Evolutionary conservation across 2,329 filamentous ascomycete species (phyloP), one percentile per base, ranked within the genome.

Genomic region (Lizonia empirigonia): DNA sequence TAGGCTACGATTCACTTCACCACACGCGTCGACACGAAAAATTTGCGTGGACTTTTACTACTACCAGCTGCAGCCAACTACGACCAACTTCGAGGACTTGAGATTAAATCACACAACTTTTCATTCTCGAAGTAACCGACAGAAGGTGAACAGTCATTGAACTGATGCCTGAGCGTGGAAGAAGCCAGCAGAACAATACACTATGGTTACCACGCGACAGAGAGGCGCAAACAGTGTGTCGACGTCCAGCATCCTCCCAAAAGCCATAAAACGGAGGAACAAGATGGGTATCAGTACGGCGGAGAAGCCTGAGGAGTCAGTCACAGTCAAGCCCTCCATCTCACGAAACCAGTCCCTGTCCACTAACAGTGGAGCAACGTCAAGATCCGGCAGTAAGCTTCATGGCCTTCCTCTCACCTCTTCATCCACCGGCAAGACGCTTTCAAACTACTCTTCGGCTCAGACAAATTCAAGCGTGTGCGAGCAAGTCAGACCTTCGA

Each of bases 401-500:
- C 7, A 38, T 29, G 53, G 55, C 32, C 44, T 56, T 33, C 56
- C 46, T 39, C 35, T 53, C 18, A 58, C 52, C 35, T 62, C 55
- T n/a, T 42, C 62, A 4, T 29, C 46, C 13, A 26, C 40, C 15
- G 29, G 23, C 7, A 38, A 33, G 4, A 29, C 23, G 32, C 20
- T 33, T 36, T n/a, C 16, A 29, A 23, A 18, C 10, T 9, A 5
- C 19, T 16, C 24, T 2, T 0, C 12, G 1, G 15, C 6, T 12
- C 23, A 8, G 10, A 3, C 24, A 7, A 1, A 18, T 18, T 18
- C 15, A 2, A 4, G 5, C 4, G 12, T n/a, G 7, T 30, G 22
- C 5, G 13, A 27, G 18, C 6, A 18, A 18, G n/a, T 9, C 9
- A 44, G 18, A 16, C 9, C 18, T 7, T 33, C 24, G 12, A 44